Evolutionary conservation across 2,329 filamentous ascomycete genomes (phyloP).

Genomic region (Nemania sp.): DNA sequence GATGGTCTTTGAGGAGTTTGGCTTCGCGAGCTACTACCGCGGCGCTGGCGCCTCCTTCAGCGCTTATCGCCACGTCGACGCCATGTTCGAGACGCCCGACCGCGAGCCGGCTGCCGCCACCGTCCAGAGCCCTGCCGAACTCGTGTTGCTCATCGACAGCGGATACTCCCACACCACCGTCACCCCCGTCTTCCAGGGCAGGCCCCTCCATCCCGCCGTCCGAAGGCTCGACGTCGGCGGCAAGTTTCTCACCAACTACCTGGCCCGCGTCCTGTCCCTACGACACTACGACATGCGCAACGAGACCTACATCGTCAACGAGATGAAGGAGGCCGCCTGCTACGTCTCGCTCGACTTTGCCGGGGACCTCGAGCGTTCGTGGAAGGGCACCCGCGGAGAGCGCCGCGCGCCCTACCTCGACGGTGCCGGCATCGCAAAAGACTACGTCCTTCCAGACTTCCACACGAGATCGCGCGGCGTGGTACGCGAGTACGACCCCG

Average conservation of each 20-base stretch:
- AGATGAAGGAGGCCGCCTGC: slow-evolving; percentile 90
- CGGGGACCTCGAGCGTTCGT: slow-evolving; percentile 77
- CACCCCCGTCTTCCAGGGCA: slow-evolving; percentile 81
- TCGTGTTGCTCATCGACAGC: slow-evolving; percentile 85
- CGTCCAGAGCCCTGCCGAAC: slow-evolving; percentile 67
- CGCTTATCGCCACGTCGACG: slow-evolving; percentile 78
- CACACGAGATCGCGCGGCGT: slow-evolving; percentile 65
- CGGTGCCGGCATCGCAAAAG: slow-evolving; percentile 71
- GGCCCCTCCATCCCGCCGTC: slow-evolving; percentile 78
- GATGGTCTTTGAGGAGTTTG: slow-evolving; percentile 96
- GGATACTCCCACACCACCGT: slow-evolving; percentile 93
- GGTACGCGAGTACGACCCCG: slow-evolving; percentile 76
- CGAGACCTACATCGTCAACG: slow-evolving; percentile 90
- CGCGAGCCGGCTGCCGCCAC: slow-evolving; percentile 31
- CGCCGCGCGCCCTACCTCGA: slow-evolving; percentile 53
- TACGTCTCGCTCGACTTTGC: slow-evolving; percentile 81
- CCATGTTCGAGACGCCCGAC: slow-evolving; percentile 65
- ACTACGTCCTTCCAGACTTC: slow-evolving; percentile 90
- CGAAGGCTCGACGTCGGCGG: slow-evolving; percentile 89
- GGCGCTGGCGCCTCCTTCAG: slow-evolving; percentile 72
- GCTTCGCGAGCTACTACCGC: slow-evolving; percentile 84
- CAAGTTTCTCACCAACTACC: slow-evolving; percentile 89
- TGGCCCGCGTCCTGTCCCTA: slow-evolving; percentile 86
- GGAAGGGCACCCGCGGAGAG: slow-evolving; percentile 74
- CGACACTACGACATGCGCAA: slow-evolving; percentile 96